Conservation (phyloP, 441 rosid genomes). For the Brassica hybrid region DNA sequence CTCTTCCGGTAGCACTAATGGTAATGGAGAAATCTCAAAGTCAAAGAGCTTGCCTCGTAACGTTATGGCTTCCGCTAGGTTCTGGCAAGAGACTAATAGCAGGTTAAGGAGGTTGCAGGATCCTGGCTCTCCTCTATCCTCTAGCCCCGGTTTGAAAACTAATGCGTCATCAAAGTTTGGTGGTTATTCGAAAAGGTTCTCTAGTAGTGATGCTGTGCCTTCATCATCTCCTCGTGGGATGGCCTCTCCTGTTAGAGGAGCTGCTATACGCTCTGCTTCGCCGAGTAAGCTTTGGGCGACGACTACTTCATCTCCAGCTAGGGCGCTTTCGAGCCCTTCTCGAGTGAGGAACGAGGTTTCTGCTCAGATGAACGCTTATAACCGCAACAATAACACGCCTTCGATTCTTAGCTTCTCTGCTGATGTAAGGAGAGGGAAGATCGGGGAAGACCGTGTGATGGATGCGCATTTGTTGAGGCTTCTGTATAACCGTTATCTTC, state of each 20-base stretch:
- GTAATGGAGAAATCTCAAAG: conserved; percentile 40
- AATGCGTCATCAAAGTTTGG: conserved; percentile 44
- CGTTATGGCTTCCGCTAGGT: conserved; percentile 59
- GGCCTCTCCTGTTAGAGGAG: conserved; percentile 63
- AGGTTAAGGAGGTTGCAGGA: conserved; percentile 68
- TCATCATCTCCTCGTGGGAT: conserved; percentile 49
- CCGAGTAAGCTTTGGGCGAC: conserved; percentile 68
- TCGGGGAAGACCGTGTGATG: conserved; percentile 65
- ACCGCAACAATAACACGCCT: conserved; percentile 48
- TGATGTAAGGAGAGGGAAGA: conserved; percentile 72
- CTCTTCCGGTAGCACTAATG: conserved; percentile 73
- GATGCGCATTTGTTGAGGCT: conserved; percentile 80
- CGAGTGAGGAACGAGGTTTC: conserved; percentile 56
- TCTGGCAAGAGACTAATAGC: conserved; percentile 79
- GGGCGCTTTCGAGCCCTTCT: conserved; percentile 75
- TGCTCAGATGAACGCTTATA: conserved; percentile 47
- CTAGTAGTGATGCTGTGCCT: conserved; percentile 49
- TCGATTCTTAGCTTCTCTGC: conserved; percentile 83
- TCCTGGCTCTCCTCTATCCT: conserved; percentile 56
- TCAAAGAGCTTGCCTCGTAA: conserved; percentile 53
- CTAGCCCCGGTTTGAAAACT: conserved; percentile 55
- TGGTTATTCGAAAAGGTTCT: conserved; percentile 59
- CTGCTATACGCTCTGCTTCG: conserved; percentile 64
- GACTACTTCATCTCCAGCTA: conserved; percentile 54
- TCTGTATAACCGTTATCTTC: conserved; percentile 77